These are phyloP conservation scores for Eucalyptus virginea DNA, from an alignment of 345 rosid species.

Conservation along the genomic window DNA sequence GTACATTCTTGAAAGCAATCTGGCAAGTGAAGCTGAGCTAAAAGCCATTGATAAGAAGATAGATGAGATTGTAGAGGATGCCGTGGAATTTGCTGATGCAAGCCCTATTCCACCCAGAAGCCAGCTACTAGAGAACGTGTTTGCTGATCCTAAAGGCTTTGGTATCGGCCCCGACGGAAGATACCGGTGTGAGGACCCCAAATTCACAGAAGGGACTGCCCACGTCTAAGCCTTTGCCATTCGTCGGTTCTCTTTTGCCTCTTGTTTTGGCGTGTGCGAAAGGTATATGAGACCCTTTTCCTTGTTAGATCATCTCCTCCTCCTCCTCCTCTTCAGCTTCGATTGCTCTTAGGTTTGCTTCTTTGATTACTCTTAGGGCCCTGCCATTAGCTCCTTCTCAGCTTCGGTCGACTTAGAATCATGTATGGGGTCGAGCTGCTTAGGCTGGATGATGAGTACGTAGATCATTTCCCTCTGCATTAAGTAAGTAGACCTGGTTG, in stretches of 20 bases:
- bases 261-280: background rate
- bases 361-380: background rate
- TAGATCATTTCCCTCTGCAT: background rate
- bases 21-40: slow-evolving; percentile 33
- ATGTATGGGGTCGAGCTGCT: background rate
- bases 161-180: slow-evolving; percentile 41
- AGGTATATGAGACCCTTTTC: background rate
- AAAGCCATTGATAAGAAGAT: slow-evolving; percentile 43
- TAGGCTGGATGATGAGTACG: background rate
- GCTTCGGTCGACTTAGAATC: background rate
- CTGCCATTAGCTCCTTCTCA: background rate
- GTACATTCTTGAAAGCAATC: slow-evolving; percentile 26
- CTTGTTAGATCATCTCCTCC: background rate
- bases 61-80: slow-evolving; percentile 38
- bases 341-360: background rate
- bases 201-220: slow-evolving; percentile 48
- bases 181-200: slow-evolving; percentile 50
- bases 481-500: background rate
- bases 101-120: slow-evolving; percentile 37
- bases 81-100: slow-evolving; percentile 46
- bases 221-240: slow-evolving; percentile 6
- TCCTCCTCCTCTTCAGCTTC: background rate
- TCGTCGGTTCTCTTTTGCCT: background rate
- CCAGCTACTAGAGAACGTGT: slow-evolving; percentile 43
- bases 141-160: slow-evolving; percentile 51